Conservation (phyloP, 1,284 basidiomycete genomes). For the Agaricales sp. region DNA sequence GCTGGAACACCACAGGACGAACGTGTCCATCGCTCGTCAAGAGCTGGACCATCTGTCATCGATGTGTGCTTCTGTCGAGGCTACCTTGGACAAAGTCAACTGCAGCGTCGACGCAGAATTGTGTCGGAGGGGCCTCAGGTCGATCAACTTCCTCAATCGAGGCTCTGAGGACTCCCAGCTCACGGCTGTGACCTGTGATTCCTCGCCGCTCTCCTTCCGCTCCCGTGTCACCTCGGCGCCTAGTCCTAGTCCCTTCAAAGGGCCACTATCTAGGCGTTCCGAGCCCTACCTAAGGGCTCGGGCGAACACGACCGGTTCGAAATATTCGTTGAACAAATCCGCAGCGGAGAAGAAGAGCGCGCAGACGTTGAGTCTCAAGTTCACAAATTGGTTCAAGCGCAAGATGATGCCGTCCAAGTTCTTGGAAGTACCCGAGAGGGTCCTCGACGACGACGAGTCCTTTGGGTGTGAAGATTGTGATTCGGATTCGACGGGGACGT, state of each 20-base stretch:
- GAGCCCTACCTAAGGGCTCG: not conserved
- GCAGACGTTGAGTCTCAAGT: not conserved
- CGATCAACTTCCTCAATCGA: conserved; percentile 23
- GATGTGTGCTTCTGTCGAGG: conserved; percentile 27
- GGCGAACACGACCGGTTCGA: not conserved
- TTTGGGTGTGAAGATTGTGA: conserved; percentile 16
- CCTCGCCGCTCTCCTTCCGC: conserved; percentile 13
- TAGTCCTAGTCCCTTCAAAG: not conserved
- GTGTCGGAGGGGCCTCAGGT: conserved; percentile 21
- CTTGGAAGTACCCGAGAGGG: not conserved
- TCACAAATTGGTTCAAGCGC: conserved; percentile 9
- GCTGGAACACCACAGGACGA: conserved; percentile 36
- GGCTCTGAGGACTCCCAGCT: conserved; percentile 48
- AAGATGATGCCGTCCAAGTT: conserved; percentile 6
- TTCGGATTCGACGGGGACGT: not conserved
- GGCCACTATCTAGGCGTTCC: not conserved
- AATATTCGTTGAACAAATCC: not conserved
- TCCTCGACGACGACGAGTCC: conserved; percentile 18
- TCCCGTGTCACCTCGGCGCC: conserved; percentile 8
- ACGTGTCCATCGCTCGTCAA: conserved; percentile 36
- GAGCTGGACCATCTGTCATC: conserved; percentile 37
- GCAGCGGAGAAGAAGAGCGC: not conserved
- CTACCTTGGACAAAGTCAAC: conserved; percentile 28
- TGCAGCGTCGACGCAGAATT: conserved; percentile 33
- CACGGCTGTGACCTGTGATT: conserved; percentile 39